A percentile compares a stretch with the other conserved stretches of the same genome.
These are phyloP conservation scores for Cylindricascospora bacillispora DNA, from an alignment of 1,139 yeast genomes.

Conservation along the genomic window DNA sequence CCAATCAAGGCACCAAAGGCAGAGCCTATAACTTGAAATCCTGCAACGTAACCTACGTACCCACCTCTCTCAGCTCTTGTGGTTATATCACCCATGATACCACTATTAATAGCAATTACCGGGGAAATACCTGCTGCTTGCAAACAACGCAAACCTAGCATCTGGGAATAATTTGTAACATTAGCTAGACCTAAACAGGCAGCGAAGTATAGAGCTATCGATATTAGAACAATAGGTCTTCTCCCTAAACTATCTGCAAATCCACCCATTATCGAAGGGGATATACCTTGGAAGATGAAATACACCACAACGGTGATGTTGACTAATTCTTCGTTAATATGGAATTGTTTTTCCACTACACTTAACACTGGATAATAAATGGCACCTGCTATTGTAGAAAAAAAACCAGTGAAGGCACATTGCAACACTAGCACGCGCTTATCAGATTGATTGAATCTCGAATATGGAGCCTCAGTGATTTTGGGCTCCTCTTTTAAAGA, in stretches of 20 bases:
- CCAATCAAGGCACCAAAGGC: slow-evolving; percentile 72
- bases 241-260: slow-evolving; percentile 62
- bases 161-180: slow-evolving; percentile 31
- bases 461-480: slow-evolving; percentile 9
- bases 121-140: slow-evolving; percentile 67
- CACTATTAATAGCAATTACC: slow-evolving; percentile 51
- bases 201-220: slow-evolving; percentile 40
- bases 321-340: slow-evolving; percentile 40
- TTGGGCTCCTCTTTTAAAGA: slow-evolving; percentile 7
- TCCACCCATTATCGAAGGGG: slow-evolving; percentile 53
- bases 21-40: slow-evolving; percentile 57
- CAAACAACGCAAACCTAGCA: slow-evolving; percentile 45
- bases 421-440: slow-evolving; percentile 28
- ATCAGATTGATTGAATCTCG: slow-evolving; percentile 30
- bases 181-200: slow-evolving; percentile 51
- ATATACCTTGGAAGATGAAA: slow-evolving; percentile 54
- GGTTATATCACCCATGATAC: slow-evolving; percentile 58
- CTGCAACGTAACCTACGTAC: slow-evolving; percentile 47
- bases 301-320: slow-evolving; percentile 64
- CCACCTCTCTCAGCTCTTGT: slow-evolving; percentile 51
- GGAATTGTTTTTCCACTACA: slow-evolving; percentile 37
- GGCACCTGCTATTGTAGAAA: slow-evolving; percentile 57
- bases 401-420: slow-evolving; percentile 37
- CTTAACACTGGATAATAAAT: slow-evolving; percentile 66
- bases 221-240: slow-evolving; percentile 45